Base-by-base conservation (phyloP, 352 stramenopile species). In the Phytopythium chamaehyphon region DNA sequence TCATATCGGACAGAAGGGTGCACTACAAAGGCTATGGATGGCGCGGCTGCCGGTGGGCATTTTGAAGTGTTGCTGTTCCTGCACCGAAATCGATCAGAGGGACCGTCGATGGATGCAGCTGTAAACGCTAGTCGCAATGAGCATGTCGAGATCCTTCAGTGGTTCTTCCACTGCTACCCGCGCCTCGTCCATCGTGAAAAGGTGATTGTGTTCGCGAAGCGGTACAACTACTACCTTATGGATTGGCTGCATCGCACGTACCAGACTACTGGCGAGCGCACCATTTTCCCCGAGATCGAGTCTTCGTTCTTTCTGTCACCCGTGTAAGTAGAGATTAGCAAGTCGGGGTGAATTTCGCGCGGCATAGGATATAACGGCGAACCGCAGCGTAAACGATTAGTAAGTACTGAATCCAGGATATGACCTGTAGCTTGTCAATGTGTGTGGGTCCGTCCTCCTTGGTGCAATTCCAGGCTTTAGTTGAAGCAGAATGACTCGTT, bases 211-310 rank as follows among this genome's bases (percentile, higher is more conserved):
- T 71, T 67, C 35, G 62, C 62, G 15, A 71, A 71, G 62, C 54
- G 62, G 38, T 71, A 71, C 39, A 71, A 71, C 42, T 71, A 71
- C 51, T 71, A 71, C 44, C 62, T 71, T 37, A 71, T 71, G 62
- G 62, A 71, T 35, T 71, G 62, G 62, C 47, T 71, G 51, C 59
- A 71, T 24, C 59, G 62, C n/a, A 71, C 65, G 28, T 71, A 71
- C 54, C 62, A 71, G 28, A 54, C 62, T 1, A 60, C 62, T 16
- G 62, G 62, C 28, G 58, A 71, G 23, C 62, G 62, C 42, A 71
- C 62, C 0, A 57, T 64, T 16, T 57, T 71, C 28, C 58, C 62
- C n/a, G 59, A 71, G 35, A 71, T 71, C 22, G 65, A 67, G 33
- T 71, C 62, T 10, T 71, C 62, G 6, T 71, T 71, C 49, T 71